These are phyloP conservation scores for Tinospora cordifolia DNA, from an alignment of 164 flowering plant genomes.

Conservation along the genomic window DNA sequence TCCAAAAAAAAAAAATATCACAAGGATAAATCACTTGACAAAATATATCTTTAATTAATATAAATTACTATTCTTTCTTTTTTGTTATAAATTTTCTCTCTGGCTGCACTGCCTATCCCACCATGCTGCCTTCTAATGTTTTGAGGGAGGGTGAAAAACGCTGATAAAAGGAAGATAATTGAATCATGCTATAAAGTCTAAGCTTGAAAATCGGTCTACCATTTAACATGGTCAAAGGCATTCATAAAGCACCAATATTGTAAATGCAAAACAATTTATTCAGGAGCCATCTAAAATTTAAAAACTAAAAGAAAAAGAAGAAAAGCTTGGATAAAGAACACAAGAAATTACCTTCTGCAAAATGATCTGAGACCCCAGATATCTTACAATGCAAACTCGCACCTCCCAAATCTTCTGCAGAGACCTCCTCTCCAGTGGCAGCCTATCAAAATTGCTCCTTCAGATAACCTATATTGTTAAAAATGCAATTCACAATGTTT, in stretches of 20 bases:
- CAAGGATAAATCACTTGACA: neutral
- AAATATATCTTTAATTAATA: no score
- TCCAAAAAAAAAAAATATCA: constrained; percentile 2
- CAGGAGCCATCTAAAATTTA: neutral
- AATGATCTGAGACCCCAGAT: constrained; percentile 94
- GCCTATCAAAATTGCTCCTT: constrained; percentile 57
- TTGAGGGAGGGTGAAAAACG: no score
- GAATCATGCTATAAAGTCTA: no score
- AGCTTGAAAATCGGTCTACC: no score
- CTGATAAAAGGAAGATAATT: no score
- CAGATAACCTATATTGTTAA: constrained; percentile 24
- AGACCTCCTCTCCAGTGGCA: constrained; percentile 97
- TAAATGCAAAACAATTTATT: neutral
- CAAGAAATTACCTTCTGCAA: constrained; percentile 68
- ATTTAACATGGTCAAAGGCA: no score
- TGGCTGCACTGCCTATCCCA: no score
- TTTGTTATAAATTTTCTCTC: no score
- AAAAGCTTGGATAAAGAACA: neutral
- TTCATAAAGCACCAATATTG: no score
- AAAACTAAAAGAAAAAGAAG: neutral
- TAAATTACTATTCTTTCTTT: no score
- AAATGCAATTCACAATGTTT: constrained; percentile 15
- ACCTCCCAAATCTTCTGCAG: constrained; percentile 95
- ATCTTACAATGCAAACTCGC: constrained; percentile 84
- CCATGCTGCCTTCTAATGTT: no score